Base-by-base conservation (phyloP, 2,329 filamentous ascomycete species). In the Sordariomycetes sp. region DNA sequence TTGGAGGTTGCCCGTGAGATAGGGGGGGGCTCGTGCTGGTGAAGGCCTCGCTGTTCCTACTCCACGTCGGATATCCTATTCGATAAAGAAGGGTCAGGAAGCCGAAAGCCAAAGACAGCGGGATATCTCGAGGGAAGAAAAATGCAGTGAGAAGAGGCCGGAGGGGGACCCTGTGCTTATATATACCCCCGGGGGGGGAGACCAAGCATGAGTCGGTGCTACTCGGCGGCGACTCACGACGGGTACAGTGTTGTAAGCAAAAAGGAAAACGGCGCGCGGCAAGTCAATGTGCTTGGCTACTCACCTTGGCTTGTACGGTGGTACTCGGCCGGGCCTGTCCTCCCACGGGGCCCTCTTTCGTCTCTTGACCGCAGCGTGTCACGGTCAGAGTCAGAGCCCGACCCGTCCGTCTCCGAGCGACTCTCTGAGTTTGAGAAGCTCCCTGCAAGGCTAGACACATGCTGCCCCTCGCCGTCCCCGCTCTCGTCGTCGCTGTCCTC, bases 401-500 rank as follows among this genome's bases (percentile, higher is more conserved):
- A 50, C 10, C 20, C 45, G 8, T 22, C 17, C 45, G 45, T 50
- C n/a, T 50, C 45, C n/a, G 22, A 20, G 17, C 22, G 20, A 50
- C 12, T 10, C 20, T 24, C 45, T 22, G 45, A 50, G 2, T 22
- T 54, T 28, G 50, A 25, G 10, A 65, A 66, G n/a, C 62, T 60
- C 57, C 65, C 64, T 28, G 5, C 64, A 65, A 25, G 65, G 4
- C 15, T 24, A 12, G 10, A 17, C 5, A 8, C 51, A 2, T 24
- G 34, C 3, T 34, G 24, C 15, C 24, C 25, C 24, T 32, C 51
- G 7, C 4, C 24, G 25, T 52, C 28, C 15, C n/a, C 67, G 10
- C 25, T 58, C 32, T 66, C 63, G 15, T 68, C 51, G 6, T 65
- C 20, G 2, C 34, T 8, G 4, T 34, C 20, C 6, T 17, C 42